Evolutionary conservation across 306 rosid genomes (phyloP).

Genomic region (Inga leiocalycina): DNA sequence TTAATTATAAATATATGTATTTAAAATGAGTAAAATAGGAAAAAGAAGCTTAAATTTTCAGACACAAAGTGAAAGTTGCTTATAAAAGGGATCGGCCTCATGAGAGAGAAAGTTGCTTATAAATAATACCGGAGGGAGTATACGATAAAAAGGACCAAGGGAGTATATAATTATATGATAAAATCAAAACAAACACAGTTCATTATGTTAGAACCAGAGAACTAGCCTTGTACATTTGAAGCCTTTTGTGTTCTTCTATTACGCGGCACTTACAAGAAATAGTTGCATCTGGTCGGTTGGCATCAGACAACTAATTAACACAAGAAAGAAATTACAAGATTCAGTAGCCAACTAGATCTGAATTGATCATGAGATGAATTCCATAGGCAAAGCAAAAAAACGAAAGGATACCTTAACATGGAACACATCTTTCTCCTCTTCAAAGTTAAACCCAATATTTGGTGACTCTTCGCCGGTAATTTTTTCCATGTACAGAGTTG

Average conservation of each 20-base stretch:
- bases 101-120: no score
- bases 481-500: constrained; percentile 42
- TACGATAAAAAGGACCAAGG: neutral
- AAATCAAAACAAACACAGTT: neutral
- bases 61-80: no score
- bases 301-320: constrained; percentile 39
- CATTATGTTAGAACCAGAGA: neutral
- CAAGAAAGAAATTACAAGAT: neutral
- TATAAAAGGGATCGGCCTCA: no score
- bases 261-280: constrained; percentile 47
- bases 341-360: neutral
- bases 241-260: constrained; percentile 37
- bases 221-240: constrained; percentile 48
- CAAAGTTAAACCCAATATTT: constrained; percentile 36
- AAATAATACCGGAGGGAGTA: no score
- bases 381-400: neutral
- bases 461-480: constrained; percentile 30
- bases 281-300: constrained; percentile 32
- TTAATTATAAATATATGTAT: no score
- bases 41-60: no score
- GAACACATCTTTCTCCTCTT: constrained; percentile 48
- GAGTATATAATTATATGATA: neutral
- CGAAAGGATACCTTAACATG: constrained; percentile 43
- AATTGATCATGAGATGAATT: neutral
- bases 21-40: no score